Evolutionary conservation across 495 filamentous ascomycete species (phyloP).

Genomic region (Lasiosphaeria ovina): DNA sequence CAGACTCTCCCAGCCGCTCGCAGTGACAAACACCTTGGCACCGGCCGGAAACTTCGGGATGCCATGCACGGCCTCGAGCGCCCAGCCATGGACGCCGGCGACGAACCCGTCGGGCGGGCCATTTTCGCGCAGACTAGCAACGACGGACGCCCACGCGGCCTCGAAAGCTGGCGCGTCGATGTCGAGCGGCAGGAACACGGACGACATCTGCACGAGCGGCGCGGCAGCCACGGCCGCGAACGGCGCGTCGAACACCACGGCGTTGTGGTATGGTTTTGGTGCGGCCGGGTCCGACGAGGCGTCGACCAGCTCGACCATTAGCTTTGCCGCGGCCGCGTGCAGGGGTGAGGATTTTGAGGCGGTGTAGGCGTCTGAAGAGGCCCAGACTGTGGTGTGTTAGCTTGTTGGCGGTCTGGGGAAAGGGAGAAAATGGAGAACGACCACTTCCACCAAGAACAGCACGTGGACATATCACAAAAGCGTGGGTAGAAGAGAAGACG

Average conservation of each 20-base stretch:
- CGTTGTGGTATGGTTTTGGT: slow-evolving; percentile 16
- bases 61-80: slow-evolving; percentile 12
- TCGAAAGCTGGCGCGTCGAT: slow-evolving; percentile 18
- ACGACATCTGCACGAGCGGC: slow-evolving; percentile 13
- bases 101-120: slow-evolving; percentile 18
- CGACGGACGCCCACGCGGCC: slow-evolving; percentile 8
- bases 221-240: slow-evolving; percentile 14
- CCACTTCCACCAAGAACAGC: too few species aligned
- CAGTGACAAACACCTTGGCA: slow-evolving; percentile 19
- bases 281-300: slow-evolving; percentile 1
- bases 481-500: background rate
- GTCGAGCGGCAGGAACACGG: slow-evolving; percentile 13
- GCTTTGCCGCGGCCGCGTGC: slow-evolving; percentile 3
- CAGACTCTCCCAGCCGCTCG: slow-evolving; percentile 17
- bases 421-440: background rate
- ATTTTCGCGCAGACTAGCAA: background rate
- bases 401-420: background rate
- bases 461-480: too few species aligned
- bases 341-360: slow-evolving; percentile 6
- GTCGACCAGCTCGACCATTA: slow-evolving; percentile 17
- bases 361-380: slow-evolving; percentile 11
- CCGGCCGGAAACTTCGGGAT: background rate
- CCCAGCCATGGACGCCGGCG: slow-evolving; percentile 18
- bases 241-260: slow-evolving; percentile 13
- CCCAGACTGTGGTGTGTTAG: slow-evolving; percentile 16